Evolutionary conservation across 352 stramenopile species (phyloP), one percentile per base, ranked within the genome.

Genomic region (Plasmopara muralis): DNA sequence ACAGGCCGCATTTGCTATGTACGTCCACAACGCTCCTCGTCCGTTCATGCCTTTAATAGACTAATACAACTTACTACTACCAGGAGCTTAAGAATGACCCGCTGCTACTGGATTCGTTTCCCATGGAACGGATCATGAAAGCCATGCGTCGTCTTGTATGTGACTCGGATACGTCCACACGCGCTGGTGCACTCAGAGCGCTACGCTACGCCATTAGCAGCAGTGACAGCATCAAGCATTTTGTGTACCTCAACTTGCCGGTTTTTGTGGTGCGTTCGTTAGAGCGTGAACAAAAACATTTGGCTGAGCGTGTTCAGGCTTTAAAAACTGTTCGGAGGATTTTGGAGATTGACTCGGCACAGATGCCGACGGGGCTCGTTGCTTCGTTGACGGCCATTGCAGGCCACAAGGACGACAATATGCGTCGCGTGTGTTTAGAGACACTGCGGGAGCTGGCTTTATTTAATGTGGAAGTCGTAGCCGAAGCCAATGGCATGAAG

Each of bases 371-470:
- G 39, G 74, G 75, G 9, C 66, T 95, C n/a, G 85, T 94, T 13
- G 57, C 67, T 15, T 94, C 83, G 7, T 60, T 95, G 34, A 75
- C 91, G 33, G 81, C 86, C 5, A 87, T 95, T 60, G 79, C 85
- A 12, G 82, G 77, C 30, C 83, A 95, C 60, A 92, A 93, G 49
- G 86, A 95, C 52, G 86, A 95, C 62, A 93, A 93, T 50, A 71
- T 95, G 69, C 79, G 86, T 0, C 81, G 82, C 31, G 80, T 95
- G 39, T 90, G 77, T 43, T 64, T 95, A 13, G 86, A 95, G 53
- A 94, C 86, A 8, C 55, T 95, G 25, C 79, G 86, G 0, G 83
- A 95, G 33, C 50, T 95, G 12, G 77, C 85, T 10, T 68, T 95
- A 13, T 55, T 79, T 47, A 92, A 95, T 43, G 66, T 90, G 13